Conservation (phyloP, 2,329 filamentous ascomycete genomes). For the Parastagonospora avenae region DNA sequence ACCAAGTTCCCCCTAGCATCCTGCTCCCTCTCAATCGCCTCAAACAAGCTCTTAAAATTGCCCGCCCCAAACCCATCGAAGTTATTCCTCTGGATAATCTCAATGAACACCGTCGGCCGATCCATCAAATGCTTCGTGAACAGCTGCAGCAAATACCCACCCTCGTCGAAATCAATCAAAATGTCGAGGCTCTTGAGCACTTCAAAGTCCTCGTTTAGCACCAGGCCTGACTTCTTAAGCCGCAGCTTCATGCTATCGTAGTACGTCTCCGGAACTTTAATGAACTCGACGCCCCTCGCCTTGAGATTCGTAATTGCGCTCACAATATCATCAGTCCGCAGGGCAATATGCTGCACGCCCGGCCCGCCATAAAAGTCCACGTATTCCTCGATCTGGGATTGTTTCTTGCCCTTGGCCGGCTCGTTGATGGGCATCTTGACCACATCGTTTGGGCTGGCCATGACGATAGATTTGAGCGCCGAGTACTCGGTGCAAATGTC, state of each 20-base stretch:
- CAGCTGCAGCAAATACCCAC: constrained; percentile 75
- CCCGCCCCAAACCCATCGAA: constrained; percentile 93
- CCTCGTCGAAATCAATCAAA: constrained; percentile 93
- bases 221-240: constrained; percentile 65
- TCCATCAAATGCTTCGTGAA: constrained; percentile 82
- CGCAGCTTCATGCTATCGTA: constrained; percentile 78
- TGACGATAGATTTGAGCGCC: constrained; percentile 85
- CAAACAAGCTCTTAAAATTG: constrained; percentile 94
- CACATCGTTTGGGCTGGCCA: constrained; percentile 80
- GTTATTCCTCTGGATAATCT: constrained; percentile 91
- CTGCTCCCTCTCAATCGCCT: constrained; percentile 94
- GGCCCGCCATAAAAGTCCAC: constrained; percentile 88
- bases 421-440: constrained; percentile 99
- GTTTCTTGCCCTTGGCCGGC: constrained; percentile 86
- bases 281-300: constrained; percentile 90
- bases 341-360: constrained; percentile 91
- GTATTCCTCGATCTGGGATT: constrained; percentile 88
- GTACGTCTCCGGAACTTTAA: constrained; percentile 84
- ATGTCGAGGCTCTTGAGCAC: constrained; percentile 79
- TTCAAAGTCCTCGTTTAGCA: constrained; percentile 78
- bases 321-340: constrained; percentile 82
- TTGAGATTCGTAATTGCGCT: constrained; percentile 75
- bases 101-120: constrained; percentile 91
- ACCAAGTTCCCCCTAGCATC: constrained; percentile 78
- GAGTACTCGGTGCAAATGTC: constrained; percentile 93